Percentiles rank a stretch among this genome's conserved stretches.
phyloP scores from a whole-genome alignment of 139 green algal genomes.

The Penium margaritaceum region DNA sequence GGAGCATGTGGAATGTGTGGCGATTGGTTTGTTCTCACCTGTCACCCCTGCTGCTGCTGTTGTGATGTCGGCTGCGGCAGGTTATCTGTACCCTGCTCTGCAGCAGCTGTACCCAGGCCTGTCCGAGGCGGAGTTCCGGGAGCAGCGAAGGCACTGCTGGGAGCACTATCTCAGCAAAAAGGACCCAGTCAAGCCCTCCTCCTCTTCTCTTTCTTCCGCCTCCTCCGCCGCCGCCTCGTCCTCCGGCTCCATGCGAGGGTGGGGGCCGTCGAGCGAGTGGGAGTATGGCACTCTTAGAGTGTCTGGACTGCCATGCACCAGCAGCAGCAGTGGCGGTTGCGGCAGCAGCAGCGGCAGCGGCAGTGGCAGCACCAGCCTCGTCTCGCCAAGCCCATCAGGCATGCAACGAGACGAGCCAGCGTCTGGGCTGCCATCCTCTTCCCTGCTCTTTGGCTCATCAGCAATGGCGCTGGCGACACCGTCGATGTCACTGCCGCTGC shows the following conservation, averaged over 20 bases:
- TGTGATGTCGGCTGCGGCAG: too few species aligned
- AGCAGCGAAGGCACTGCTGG: background rate
- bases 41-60: background rate
- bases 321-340: background rate
- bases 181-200: background rate
- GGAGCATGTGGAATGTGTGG: too few species aligned
- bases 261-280: background rate
- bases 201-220: background rate
- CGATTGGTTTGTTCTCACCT: background rate
- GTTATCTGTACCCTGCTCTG: background rate
- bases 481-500: too few species aligned
- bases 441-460: too few species aligned
- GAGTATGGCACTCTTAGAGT: background rate
- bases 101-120: background rate
- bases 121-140: conserved; percentile 7
- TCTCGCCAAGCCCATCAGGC: too few species aligned
- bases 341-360: background rate
- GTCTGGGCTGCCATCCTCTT: too few species aligned
- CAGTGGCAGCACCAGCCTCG: too few species aligned
- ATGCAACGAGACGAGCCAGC: too few species aligned
- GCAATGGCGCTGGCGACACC: too few species aligned
- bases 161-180: conserved; percentile 5
- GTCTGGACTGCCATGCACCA: background rate
- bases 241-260: background rate
- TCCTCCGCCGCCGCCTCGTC: conserved; percentile 15